Evolutionary conservation across 2,329 filamentous ascomycete genomes (phyloP).

Genomic region (Colletotrichum sp.): DNA sequence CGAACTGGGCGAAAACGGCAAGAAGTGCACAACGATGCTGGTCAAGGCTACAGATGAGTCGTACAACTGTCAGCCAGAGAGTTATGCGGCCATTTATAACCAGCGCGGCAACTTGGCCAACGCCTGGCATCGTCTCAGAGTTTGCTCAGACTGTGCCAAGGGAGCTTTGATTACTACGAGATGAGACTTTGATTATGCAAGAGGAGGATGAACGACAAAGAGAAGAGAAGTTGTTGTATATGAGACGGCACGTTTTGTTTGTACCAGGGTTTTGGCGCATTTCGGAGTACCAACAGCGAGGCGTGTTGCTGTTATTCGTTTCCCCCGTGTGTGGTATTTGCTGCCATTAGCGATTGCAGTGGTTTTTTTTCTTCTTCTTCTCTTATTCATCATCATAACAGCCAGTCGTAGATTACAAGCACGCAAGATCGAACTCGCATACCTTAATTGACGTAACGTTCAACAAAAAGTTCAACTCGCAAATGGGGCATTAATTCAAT

Average conservation of each 20-base stretch:
- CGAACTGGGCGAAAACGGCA: slow-evolving; percentile 26
- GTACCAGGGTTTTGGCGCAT: neutral
- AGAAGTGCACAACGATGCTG: slow-evolving; percentile 56
- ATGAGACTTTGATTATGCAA: neutral
- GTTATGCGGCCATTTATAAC: slow-evolving; percentile 65
- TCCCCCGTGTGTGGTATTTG: neutral
- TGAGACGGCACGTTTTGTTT: neutral
- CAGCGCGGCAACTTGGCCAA: slow-evolving; percentile 69
- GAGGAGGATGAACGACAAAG: neutral
- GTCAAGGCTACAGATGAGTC: slow-evolving; percentile 71
- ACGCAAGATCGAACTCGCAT: neutral
- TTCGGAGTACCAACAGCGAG: neutral
- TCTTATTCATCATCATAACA: neutral
- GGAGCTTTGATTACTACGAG: neutral
- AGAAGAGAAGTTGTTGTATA: neutral
- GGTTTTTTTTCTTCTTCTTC: neutral
- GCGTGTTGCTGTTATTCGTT: neutral
- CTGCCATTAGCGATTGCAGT: neutral
- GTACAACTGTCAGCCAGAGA: slow-evolving; percentile 72
- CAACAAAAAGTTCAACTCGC: neutral
- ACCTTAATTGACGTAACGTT: neutral
- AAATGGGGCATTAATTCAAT: neutral
- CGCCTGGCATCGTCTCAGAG: slow-evolving; percentile 67
- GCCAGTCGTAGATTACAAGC: neutral
- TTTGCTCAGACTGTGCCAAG: slow-evolving; percentile 37